Evolutionary conservation across 352 stramenopile species (phyloP).

Genomic region (Phytophthora europaea): DNA sequence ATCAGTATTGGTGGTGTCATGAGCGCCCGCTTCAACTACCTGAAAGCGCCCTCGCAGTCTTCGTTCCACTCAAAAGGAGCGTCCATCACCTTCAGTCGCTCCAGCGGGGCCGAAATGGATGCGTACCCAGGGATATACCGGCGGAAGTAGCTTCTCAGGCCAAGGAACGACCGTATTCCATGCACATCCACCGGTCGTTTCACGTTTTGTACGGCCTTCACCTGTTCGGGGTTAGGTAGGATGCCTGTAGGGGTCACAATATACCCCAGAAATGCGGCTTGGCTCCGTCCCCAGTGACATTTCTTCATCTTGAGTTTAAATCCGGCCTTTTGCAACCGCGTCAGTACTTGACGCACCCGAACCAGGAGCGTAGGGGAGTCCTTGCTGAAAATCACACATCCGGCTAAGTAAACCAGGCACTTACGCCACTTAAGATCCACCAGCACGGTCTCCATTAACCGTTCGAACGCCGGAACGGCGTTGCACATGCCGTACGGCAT

Average conservation of each 20-base stretch:
- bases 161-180: not conserved
- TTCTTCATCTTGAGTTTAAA: constrained; percentile 19
- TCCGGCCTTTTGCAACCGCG: not conserved
- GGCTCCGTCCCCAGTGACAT: constrained; percentile 7
- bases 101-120: not conserved
- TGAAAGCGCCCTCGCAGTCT: constrained; percentile 6
- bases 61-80: not conserved
- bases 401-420: constrained; percentile 1
- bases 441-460: not conserved
- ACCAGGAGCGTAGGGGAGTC: constrained; percentile 7
- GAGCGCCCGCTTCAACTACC: constrained; percentile 1
- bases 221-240: constrained; percentile 7
- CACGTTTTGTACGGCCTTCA: constrained; percentile 10
- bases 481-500: constrained; percentile 6
- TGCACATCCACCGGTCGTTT: not conserved
- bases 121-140: constrained; percentile 9
- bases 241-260: not conserved
- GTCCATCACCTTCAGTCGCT: constrained; percentile 7
- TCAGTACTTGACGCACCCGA: not conserved
- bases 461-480: not conserved
- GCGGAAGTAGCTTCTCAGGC: constrained; percentile 1
- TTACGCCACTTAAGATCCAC: constrained; percentile 3
- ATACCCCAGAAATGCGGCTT: constrained; percentile 4
- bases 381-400: constrained; percentile 9
- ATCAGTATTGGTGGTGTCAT: constrained; percentile 4